phyloP scores from a whole-genome alignment of 495 filamentous ascomycete genomes.

The Entonaema liquescens region DNA sequence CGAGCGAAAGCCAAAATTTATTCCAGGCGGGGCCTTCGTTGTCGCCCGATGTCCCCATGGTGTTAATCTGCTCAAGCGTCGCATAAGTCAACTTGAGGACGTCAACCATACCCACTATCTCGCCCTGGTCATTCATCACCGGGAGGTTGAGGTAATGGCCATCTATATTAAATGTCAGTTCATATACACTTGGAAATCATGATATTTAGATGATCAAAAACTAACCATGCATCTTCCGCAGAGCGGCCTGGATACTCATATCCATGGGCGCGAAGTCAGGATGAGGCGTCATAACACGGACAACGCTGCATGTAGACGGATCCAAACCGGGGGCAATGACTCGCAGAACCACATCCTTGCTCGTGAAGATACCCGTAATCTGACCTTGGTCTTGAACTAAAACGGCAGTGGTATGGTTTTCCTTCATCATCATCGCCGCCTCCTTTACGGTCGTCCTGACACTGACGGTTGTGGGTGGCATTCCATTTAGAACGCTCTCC shows the following conservation, averaged over 20 bases:
- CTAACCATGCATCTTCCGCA: slow-evolving; percentile 98
- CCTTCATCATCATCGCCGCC: slow-evolving; percentile 94
- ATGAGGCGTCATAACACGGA: slow-evolving; percentile 98
- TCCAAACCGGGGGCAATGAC: slow-evolving; percentile 97
- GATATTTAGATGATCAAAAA: neutral
- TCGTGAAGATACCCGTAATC: slow-evolving; percentile 99
- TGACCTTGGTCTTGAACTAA: slow-evolving; percentile 96
- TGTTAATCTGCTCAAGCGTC: slow-evolving; percentile 91
- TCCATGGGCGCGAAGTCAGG: slow-evolving; percentile 98
- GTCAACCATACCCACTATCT: slow-evolving; percentile 99
- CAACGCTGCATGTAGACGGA: slow-evolving; percentile 93
- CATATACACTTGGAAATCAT: neutral
- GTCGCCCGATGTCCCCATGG: slow-evolving; percentile 71
- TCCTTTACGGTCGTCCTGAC: slow-evolving; percentile 96
- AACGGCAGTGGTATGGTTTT: slow-evolving; percentile 96
- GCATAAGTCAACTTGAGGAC: slow-evolving; percentile 98
- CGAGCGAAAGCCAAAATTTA: slow-evolving; percentile 98
- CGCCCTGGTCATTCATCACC: slow-evolving; percentile 96
- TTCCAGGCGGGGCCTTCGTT: slow-evolving; percentile 98
- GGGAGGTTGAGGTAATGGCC: slow-evolving; percentile 98
- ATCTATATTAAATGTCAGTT: slow-evolving; percentile 63
- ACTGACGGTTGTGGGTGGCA: slow-evolving; percentile 92
- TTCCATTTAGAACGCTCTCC: slow-evolving; percentile 90
- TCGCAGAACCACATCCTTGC: slow-evolving; percentile 97
- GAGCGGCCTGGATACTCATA: slow-evolving; percentile 97